These are phyloP conservation scores for Ettlia oleoabundans DNA, from an alignment of 139 green algal species.

Conservation along the genomic window DNA sequence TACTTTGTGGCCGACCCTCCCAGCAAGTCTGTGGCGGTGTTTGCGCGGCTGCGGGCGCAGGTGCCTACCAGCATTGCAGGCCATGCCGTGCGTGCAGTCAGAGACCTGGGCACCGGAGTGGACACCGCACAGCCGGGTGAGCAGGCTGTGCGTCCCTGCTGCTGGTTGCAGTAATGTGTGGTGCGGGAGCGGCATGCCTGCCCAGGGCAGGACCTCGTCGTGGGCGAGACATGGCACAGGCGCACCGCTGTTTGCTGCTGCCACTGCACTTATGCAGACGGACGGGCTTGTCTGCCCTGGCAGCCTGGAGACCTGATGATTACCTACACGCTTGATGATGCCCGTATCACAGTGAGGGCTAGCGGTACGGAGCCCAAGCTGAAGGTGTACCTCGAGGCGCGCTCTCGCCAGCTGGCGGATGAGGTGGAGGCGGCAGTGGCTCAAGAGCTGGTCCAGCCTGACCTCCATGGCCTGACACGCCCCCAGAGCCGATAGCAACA, in stretches of 20 bases:
- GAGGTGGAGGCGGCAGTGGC: slow-evolving; percentile 43
- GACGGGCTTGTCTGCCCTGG: slow-evolving; percentile 66
- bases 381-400: slow-evolving; percentile 76
- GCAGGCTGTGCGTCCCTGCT: not conserved
- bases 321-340: slow-evolving; percentile 62
- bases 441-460: slow-evolving; percentile 49
- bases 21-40: slow-evolving; percentile 56
- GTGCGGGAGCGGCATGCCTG: too few species aligned
- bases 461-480: slow-evolving; percentile 31
- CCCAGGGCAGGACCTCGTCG: too few species aligned
- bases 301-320: slow-evolving; percentile 76
- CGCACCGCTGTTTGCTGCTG: not conserved
- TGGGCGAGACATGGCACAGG: too few species aligned
- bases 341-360: slow-evolving; percentile 65
- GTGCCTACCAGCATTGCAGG: slow-evolving; percentile 1
- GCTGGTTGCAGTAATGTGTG: not conserved
- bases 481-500: not conserved
- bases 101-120: slow-evolving; percentile 67
- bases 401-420: slow-evolving; percentile 34
- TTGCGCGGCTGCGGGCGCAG: slow-evolving; percentile 51
- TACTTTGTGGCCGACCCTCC: slow-evolving; percentile 73
- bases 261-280: slow-evolving; percentile 13
- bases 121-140: slow-evolving; percentile 59
- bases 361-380: slow-evolving; percentile 81
- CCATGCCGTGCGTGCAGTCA: slow-evolving; percentile 39